Evolutionary conservation across 2,329 filamentous ascomycete genomes (phyloP).

Genomic region (Phaeophleospora eucalypticola): DNA sequence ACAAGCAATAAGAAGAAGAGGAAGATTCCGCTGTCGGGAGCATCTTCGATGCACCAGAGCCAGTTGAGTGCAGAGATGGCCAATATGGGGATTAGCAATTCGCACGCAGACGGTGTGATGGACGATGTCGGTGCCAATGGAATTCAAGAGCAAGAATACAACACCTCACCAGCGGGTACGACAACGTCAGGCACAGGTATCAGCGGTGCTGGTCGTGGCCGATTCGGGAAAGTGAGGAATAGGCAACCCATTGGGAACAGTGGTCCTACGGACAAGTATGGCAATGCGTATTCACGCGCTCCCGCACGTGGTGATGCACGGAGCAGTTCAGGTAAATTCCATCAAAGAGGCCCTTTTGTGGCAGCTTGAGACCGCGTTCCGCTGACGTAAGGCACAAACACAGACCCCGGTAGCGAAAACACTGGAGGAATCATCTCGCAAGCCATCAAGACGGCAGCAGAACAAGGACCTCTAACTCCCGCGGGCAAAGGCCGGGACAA

Average conservation of each 20-base stretch:
- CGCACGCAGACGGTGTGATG: slow-evolving; percentile 36
- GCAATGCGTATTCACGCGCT: slow-evolving; percentile 12
- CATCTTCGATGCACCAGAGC: slow-evolving; percentile 57
- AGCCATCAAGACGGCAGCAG: slow-evolving; percentile 84
- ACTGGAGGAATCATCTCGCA: slow-evolving; percentile 75
- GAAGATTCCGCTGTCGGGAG: slow-evolving; percentile 88
- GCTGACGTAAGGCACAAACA: slow-evolving; percentile 22
- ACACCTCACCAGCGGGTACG: slow-evolving; percentile 50
- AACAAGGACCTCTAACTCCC: slow-evolving; percentile 53
- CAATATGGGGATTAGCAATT: slow-evolving; percentile 55
- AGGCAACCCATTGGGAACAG: slow-evolving; percentile 41
- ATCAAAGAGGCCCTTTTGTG: slow-evolving; percentile 1
- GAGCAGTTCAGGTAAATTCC: slow-evolving; percentile 22
- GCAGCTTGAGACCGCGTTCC: slow-evolving; percentile 5
- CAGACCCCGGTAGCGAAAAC: slow-evolving; percentile 45
- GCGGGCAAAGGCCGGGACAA: slow-evolving; percentile 66
- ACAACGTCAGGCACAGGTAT: slow-evolving; percentile 58
- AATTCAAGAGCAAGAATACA: slow-evolving; percentile 48
- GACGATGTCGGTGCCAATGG: slow-evolving; percentile 42
- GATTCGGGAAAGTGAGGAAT: slow-evolving; percentile 61
- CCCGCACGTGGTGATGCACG: slow-evolving; percentile 18
- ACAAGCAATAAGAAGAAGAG: slow-evolving; percentile 99
- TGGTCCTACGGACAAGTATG: slow-evolving; percentile 15
- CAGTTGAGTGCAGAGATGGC: slow-evolving; percentile 61
- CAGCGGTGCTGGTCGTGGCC: slow-evolving; percentile 78